These are phyloP conservation scores for Trichoderma harzianum DNA, from an alignment of 2,329 filamentous ascomycete species.

Conservation along the genomic window DNA sequence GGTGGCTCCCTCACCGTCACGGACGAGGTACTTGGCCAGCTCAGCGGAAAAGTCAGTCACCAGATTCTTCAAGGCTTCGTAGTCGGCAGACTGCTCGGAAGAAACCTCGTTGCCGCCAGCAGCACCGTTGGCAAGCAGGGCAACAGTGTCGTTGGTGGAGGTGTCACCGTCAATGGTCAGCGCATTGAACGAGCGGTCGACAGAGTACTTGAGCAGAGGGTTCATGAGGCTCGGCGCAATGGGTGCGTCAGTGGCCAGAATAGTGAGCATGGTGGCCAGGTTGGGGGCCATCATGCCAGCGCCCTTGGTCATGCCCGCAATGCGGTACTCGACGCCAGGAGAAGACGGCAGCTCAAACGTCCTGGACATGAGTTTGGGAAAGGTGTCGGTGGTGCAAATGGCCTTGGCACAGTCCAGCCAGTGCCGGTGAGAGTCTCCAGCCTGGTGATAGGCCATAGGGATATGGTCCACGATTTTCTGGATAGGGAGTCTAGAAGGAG, in stretches of 20 bases:
- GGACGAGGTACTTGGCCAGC: constrained; percentile 87
- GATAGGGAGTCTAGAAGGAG: constrained; percentile 67
- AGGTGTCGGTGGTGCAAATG: constrained; percentile 98
- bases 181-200: constrained; percentile 87
- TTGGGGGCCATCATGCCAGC: constrained; percentile 99
- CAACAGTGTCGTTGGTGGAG: constrained; percentile 94
- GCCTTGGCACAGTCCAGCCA: constrained; percentile 86
- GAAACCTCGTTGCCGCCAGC: constrained; percentile 68
- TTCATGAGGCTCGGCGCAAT: constrained; percentile 66
- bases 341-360: constrained; percentile 82
- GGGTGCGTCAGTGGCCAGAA: constrained; percentile 88
- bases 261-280: constrained; percentile 92
- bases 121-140: constrained; percentile 91
- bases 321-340: constrained; percentile 69
- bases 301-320: constrained; percentile 95
- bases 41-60: constrained; percentile 77
- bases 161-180: constrained; percentile 97
- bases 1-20: constrained; percentile 94
- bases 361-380: constrained; percentile 88
- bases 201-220: constrained; percentile 67
- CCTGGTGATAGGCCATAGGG: constrained; percentile 66
- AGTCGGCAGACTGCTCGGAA: constrained; percentile 56
- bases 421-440: constrained; percentile 74
- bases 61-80: constrained; percentile 64
- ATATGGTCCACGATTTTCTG: constrained; percentile 83